Base-by-base conservation (phyloP, 2,329 filamentous ascomycete genomes). In the Aspergillus phoenicis region DNA sequence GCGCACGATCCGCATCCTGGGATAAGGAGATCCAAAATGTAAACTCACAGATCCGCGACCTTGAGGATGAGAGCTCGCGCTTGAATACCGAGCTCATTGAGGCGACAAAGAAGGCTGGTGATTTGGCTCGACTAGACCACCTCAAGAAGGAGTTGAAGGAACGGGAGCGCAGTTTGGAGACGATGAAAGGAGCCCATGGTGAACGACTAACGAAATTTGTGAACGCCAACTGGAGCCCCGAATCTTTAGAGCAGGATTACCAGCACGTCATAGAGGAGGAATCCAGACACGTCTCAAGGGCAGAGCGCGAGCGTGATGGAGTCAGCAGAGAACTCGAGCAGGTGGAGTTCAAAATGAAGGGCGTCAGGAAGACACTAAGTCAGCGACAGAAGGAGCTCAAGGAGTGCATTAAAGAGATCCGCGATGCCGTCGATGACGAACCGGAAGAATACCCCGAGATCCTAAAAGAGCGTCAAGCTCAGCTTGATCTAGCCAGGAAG, bases 81-180 rank as follows among this genome's bases (percentile, higher is more conserved):
- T 82, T 98, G 28, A 89, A 89, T 48, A 81, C 84, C n/a, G 94
- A 98, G 72, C 85, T 97, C 38, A 85, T 93, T 8, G 90, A 96
- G 69, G 91, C 89, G 61, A 96, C 91, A 2, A 88, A 89, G 60
- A 85, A 91, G 60, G 92, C 93, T 5, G 87, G 89, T 4, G 93
- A 96, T 64, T 85, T 93, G 39, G 95, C 94, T 11, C 89, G 91
- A 68, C 83, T 99, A 10, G 91, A 96, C 60, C 88, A 91, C 67
- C 84, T 93, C 36, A 93, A 90, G 70, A 93, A 93, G 68, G 91
- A 97, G 70, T 77, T 92, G 28, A 85, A 86, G 64, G 89, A 92
- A 66, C 86, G 89, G 58, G 86, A 90, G 73, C 85, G 86, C 36
- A 90, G 90, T 63, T 81, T 98, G 2, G 85, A 93, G 8, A 95